A percentile compares a stretch with the other conserved stretches of the same genome.
phyloP scores from a whole-genome alignment of 768 basidiomycete genomes.

The Russula sp. region DNA sequence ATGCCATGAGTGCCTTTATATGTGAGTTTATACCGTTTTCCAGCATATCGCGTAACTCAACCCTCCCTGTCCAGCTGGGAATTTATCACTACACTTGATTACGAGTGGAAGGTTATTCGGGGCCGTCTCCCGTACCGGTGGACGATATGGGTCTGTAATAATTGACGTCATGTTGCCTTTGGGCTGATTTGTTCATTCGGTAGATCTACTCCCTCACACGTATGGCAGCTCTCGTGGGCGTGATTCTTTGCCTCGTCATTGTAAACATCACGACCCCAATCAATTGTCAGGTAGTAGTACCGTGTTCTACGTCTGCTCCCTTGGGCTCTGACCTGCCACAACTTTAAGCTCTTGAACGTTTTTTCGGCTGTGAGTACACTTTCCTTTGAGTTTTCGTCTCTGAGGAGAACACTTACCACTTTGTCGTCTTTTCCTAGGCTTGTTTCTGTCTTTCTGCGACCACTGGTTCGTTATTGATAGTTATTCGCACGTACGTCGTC shows the following conservation, averaged over 20 bases:
- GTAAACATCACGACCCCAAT: not conserved
- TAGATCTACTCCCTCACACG: not conserved
- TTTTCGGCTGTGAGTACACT: not conserved
- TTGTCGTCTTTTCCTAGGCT: not conserved
- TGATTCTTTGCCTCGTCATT: not conserved
- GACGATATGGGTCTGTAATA: slow-evolving; percentile 1
- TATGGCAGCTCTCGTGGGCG: not conserved
- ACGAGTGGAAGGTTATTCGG: not conserved
- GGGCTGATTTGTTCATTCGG: not conserved
- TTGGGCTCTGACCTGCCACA: not conserved
- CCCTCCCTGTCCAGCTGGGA: not conserved
- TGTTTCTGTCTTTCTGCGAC: not conserved
- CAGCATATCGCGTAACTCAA: not conserved
- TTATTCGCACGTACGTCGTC: slow-evolving; percentile 8
- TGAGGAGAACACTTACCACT: not conserved
- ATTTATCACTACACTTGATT: not conserved
- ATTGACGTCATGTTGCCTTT: not conserved
- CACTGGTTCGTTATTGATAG: not conserved
- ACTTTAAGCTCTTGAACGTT: not conserved
- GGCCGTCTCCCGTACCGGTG: not conserved
- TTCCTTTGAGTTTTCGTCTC: not conserved
- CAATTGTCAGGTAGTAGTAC: not conserved
- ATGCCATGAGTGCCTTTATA: not conserved
- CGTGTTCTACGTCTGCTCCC: not conserved
- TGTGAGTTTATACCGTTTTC: not conserved